Evolutionary conservation across 2,329 filamentous ascomycete genomes (phyloP).

Genomic region (Phaeosphaeriaceae sp.): DNA sequence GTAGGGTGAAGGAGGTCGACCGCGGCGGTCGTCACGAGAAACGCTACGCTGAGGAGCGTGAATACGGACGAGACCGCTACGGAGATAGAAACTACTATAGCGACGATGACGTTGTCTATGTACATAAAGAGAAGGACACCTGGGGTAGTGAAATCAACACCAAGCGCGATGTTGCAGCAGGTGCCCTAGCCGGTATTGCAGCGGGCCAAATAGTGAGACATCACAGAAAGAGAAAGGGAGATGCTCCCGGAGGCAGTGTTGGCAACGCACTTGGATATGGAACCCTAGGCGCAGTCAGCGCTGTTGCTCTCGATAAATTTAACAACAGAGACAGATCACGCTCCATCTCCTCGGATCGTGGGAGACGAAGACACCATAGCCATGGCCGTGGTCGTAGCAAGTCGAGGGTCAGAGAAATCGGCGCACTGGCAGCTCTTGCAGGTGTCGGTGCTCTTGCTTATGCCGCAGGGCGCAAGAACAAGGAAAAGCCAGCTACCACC

Average conservation of each 20-base stretch:
- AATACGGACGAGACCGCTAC: conserved; percentile 47
- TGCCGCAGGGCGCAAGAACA: conserved; percentile 54
- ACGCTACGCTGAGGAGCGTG: conserved; percentile 44
- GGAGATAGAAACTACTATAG: conserved; percentile 59
- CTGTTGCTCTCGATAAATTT: conserved; percentile 62
- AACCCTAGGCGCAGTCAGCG: conserved; percentile 66
- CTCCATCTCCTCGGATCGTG: conserved; percentile 45
- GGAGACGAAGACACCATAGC: conserved; percentile 27
- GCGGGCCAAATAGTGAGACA: conserved; percentile 66
- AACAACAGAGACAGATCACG: conserved; percentile 55
- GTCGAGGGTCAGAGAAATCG: conserved; percentile 58
- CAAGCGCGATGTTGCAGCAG: conserved; percentile 67
- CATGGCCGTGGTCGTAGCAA: conserved; percentile 42
- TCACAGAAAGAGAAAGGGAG: conserved; percentile 63
- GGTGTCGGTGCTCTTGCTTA: conserved; percentile 66
- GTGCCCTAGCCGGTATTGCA: conserved; percentile 65
- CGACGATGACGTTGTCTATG: conserved; percentile 67
- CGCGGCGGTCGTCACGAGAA: conserved; percentile 52
- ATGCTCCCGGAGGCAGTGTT: conserved; percentile 58
- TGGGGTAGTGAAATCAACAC: conserved; percentile 54
- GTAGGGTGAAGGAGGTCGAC: conserved; percentile 61
- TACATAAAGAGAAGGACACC: conserved; percentile 60
- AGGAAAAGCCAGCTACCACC: conserved; percentile 52
- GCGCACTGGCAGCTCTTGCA: conserved; percentile 66
- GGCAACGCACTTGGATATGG: conserved; percentile 65